A percentile compares a stretch with the other conserved stretches of the same genome.
phyloP scores from a whole-genome alignment of 2,329 filamentous ascomycete genomes.

The Fusarium clavum region DNA sequence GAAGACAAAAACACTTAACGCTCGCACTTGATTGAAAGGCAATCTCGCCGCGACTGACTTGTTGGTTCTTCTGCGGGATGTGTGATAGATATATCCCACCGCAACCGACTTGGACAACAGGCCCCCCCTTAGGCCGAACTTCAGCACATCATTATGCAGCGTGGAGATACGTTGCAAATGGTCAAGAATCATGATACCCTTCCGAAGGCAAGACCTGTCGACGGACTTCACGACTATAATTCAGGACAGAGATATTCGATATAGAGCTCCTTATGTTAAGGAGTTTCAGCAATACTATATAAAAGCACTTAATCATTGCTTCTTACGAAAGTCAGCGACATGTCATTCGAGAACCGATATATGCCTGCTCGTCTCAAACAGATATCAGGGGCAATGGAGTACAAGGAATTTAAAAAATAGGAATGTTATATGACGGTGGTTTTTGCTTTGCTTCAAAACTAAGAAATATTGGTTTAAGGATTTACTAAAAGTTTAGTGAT shows the following conservation, averaged over 20 bases:
- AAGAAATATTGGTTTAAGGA: background rate
- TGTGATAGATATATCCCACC: conserved; percentile 46
- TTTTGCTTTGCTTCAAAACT: conserved; percentile 9
- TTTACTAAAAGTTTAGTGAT: conserved; percentile 24
- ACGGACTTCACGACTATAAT: conserved; percentile 31
- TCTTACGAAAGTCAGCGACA: conserved; percentile 17
- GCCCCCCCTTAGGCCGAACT: conserved; percentile 2
- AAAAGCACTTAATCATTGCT: conserved; percentile 28
- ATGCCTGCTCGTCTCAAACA: background rate
- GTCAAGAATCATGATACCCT: conserved; percentile 5
- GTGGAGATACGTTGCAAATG: background rate
- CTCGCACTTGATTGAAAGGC: conserved; percentile 40
- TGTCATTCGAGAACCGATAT: conserved; percentile 11
- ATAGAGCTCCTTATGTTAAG: conserved; percentile 16
- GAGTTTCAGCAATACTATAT: conserved; percentile 28
- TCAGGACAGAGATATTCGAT: conserved; percentile 15
- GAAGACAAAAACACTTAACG: conserved; percentile 35
- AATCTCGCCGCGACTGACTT: conserved; percentile 41
- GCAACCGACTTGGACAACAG: conserved; percentile 26
- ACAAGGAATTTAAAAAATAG: conserved; percentile 23
- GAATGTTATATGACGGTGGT: conserved; percentile 5
- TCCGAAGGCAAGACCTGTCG: conserved; percentile 14
- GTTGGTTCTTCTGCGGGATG: conserved; percentile 34
- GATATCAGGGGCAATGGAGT: conserved; percentile 10
- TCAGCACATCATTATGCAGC: background rate